phyloP scores from a whole-genome alignment of 805 yeast genomes.

The Kodamaea leandrae region DNA sequence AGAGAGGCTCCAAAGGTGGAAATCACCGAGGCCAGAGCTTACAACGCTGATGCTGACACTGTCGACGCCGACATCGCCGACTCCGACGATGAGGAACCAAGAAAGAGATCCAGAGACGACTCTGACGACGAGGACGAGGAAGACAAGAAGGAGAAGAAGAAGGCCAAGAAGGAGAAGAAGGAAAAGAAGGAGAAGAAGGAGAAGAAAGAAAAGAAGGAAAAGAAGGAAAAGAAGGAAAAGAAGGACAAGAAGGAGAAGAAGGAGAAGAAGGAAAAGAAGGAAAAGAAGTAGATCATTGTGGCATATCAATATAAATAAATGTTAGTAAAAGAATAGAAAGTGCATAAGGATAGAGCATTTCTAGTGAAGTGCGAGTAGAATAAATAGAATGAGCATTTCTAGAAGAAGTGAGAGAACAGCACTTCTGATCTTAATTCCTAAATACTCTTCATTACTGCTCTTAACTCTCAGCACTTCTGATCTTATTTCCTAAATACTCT shows the following conservation, averaged over 20 bases:
- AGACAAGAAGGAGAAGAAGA: constrained; percentile 31
- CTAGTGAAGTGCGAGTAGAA: not conserved
- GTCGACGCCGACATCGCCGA: constrained; percentile 38
- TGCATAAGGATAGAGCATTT: too few species aligned
- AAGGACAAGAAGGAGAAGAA: constrained; percentile 24
- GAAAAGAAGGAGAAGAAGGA: constrained; percentile 51
- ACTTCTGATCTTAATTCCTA: too few species aligned
- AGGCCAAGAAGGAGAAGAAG: constrained; percentile 22
- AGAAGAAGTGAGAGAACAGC: not conserved
- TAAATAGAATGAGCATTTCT: too few species aligned
- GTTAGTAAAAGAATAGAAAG: not conserved
- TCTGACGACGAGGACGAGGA: constrained; percentile 32
- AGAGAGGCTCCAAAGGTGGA: constrained; percentile 86
- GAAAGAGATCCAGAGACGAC: constrained; percentile 12
- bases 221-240: constrained; percentile 33
- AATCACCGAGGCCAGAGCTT: constrained; percentile 78
- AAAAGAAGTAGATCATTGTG: constrained; percentile 35
- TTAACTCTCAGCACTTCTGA: too few species aligned
- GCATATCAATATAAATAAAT: constrained; percentile 4
- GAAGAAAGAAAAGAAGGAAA: constrained; percentile 45
- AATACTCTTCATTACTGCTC: too few species aligned
- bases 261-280: constrained; percentile 53
- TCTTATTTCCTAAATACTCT: too few species aligned
- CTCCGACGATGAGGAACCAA: constrained; percentile 24
- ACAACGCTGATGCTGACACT: constrained; percentile 94